Evolutionary conservation across 495 filamentous ascomycete genomes (phyloP), one percentile per base, ranked within the genome.

Genomic region (Niebla homalea): DNA sequence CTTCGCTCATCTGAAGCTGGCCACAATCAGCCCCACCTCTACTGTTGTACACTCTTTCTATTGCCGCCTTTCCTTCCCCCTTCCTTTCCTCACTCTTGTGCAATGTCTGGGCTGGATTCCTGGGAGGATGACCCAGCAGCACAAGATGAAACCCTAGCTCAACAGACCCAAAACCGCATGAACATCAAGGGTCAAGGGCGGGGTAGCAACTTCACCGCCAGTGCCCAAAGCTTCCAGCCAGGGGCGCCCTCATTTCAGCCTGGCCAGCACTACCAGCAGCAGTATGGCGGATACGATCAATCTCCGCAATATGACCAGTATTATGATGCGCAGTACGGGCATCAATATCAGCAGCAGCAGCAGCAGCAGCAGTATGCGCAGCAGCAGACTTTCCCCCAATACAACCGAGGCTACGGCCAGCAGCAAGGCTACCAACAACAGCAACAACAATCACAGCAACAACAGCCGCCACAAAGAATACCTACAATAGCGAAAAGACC

Each of bases 81-180:
- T 32, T 0, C 29, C 29, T 32, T 2, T 32, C 29, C 29, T 41
- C 39, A 19, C 12, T 20, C 22, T 3, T 12, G 26, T 65, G 80
- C 61, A 56, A 94, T 96, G 89, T 83, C 89, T 46, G 75, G 74
- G 59, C 82, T 87, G 42, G 87, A 94, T 53, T 90, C 85, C 18
- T 98, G 92, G 92, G 92, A 98, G 70, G 87, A 98, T 57, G 92
- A 94, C 52, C 81, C 88, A 62, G 80, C 87, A 36, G 83, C 79
- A 43, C 86, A 94, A 70, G 85, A 94, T 47, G 85, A 92, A 51
- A 79, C 84, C 56, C 79, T 95, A 55, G 79, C 86, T 49, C 76
- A 83, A 63, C 89, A 88, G 67, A 67, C 82, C 8, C 80, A 90
- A 66, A 74, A 81, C 55, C 82, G 85, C 59, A 74, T 86, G 64